A percentile compares a stretch with the other conserved stretches of the same genome.
phyloP scores from a whole-genome alignment of 257 asterid genomes.

The Solanum piurae region DNA sequence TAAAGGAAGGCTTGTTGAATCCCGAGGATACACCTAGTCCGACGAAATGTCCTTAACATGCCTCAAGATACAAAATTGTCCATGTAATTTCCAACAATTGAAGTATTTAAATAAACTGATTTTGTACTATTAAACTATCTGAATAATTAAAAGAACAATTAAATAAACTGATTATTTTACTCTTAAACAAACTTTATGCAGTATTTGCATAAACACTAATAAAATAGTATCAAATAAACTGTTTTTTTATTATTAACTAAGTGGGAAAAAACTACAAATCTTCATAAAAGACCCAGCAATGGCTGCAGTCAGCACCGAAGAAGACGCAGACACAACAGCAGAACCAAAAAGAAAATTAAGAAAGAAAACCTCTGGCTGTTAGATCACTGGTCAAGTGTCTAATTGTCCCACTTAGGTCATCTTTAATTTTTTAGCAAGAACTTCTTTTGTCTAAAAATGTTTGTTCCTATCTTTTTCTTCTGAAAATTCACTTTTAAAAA shows the following conservation, averaged over 20 bases:
- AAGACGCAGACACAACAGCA: neutral
- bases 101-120: neutral
- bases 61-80: neutral
- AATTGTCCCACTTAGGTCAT: neutral
- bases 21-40: neutral
- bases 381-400: neutral
- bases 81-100: neutral
- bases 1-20: neutral
- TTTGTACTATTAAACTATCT: neutral
- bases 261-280: neutral
- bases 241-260: neutral
- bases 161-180: neutral
- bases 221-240: neutral
- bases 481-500: neutral
- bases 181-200: neutral
- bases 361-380: neutral
- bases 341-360: neutral
- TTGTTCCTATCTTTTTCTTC: neutral
- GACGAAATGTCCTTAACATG: neutral
- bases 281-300: neutral
- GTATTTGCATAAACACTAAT: neutral
- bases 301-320: neutral
- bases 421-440: neutral
- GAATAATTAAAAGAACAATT: neutral
- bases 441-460: neutral